Conservation (phyloP, 164 flowering plant species). For the Pachysandra terminalis region DNA sequence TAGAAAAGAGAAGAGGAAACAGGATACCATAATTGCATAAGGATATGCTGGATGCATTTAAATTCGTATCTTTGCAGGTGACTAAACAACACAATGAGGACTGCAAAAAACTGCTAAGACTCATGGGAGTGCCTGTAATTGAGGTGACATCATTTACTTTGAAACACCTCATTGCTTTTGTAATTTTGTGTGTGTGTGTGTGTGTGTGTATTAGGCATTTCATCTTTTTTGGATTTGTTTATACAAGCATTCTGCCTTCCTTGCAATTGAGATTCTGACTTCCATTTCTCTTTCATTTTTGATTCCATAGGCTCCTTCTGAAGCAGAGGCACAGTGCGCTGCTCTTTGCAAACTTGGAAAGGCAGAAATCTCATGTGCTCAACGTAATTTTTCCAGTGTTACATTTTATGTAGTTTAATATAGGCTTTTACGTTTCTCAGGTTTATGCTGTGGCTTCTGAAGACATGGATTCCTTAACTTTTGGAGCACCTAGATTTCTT, state of each 20-base stretch:
- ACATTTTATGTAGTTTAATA: not conserved
- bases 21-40: too few relatives aligned
- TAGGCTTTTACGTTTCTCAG: slow-evolving; percentile 28
- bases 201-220: not conserved
- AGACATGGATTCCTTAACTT: slow-evolving; percentile 98
- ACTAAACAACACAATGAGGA: slow-evolving; percentile 97
- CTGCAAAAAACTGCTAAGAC: slow-evolving; percentile 79
- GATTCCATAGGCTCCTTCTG: slow-evolving; percentile 80
- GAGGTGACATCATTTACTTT: slow-evolving; percentile 48
- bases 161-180: slow-evolving; percentile 3
- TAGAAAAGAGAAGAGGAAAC: too few relatives aligned
- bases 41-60: not conserved
- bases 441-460: slow-evolving; percentile 98
- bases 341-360: slow-evolving; percentile 86
- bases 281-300: not conserved
- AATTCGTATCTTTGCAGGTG: slow-evolving; percentile 48
- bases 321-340: slow-evolving; percentile 99
- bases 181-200: not conserved
- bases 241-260: not conserved
- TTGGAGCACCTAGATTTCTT: slow-evolving; percentile 95
- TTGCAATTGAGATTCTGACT: not conserved
- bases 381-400: too few relatives aligned
- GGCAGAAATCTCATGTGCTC: slow-evolving; percentile 37
- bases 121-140: slow-evolving; percentile 97
- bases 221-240: not conserved